Base-by-base conservation (phyloP, 345 rosid species). In the Syzygium jambos region DNA sequence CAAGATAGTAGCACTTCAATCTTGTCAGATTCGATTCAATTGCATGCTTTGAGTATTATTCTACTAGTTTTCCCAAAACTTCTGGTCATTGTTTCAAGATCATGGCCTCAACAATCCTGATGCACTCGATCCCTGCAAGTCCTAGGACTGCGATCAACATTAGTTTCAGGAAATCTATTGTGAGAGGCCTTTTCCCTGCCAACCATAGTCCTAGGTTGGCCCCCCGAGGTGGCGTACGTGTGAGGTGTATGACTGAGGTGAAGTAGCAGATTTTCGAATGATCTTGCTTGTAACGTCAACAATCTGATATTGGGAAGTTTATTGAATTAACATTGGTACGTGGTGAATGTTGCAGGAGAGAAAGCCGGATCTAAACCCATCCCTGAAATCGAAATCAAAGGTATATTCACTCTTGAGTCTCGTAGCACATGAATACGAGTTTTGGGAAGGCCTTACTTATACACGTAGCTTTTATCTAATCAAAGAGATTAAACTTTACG, bases 61-160 rank as follows among this genome's bases (percentile, higher is more conserved):
- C 11, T 55, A 3, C 59, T 22, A 21, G 59, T 9, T 55, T 21
- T 55, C 11, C 57, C 11, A 22, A 55, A 55, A 22, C 59, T 9
- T 22, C 11, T 55, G 59, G 59, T 55, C 59, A 8, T 55, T 55
- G 59, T 55, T 55, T 55, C 11, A 22, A 22, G 27, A 55, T 55
- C 59, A 55, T 55, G 59, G 59, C 59, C 59, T 55, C 27, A 21
- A 55, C 59, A 22, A 55, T 55, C 59, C 9, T 55, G 11, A 8
- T 7, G 46, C 38, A 34, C 46, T 25, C 96, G 5, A 87, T 92
- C 82, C 88, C 94, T 0, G 90, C 91, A 1, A 88, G 87, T 77
- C 94, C 96, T 4, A 82, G 89, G 3, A 34, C 89, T 19, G 86
- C 88, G 34, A 85, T 89, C 27, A 68, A 88, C 46, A 30, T 87